These are phyloP conservation scores for Paraphoma chrysanthemicola DNA, from an alignment of 2,329 filamentous ascomycete species.

Conservation along the genomic window DNA sequence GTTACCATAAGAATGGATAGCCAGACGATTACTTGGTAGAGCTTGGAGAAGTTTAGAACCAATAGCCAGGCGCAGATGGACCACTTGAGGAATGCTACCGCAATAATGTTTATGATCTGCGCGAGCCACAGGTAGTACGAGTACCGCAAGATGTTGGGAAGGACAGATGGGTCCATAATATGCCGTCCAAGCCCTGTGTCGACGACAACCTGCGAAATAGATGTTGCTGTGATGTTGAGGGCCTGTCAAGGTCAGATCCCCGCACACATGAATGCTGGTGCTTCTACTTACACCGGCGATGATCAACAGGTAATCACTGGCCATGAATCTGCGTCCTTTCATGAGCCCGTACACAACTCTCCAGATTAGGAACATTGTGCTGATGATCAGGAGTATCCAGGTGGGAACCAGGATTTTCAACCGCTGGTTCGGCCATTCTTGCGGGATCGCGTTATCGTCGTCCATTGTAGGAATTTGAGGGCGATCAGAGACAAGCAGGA, in stretches of 20 bases:
- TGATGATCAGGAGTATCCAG: conserved; percentile 27
- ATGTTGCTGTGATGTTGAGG: conserved; percentile 24
- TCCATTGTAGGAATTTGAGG: neutral
- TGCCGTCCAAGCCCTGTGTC: conserved; percentile 29
- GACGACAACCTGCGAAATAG: conserved; percentile 18
- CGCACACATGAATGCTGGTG: conserved; percentile 1
- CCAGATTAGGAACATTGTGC: conserved; percentile 31
- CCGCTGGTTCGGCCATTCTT: conserved; percentile 32
- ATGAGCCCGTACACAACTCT: conserved; percentile 29
- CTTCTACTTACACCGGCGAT: conserved; percentile 28
- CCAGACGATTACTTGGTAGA: conserved; percentile 32
- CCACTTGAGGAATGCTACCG: conserved; percentile 37
- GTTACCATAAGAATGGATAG: conserved; percentile 31
- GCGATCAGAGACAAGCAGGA: conserved; percentile 1
- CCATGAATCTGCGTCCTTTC: conserved; percentile 27
- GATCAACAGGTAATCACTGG: conserved; percentile 35
- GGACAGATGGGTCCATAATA: conserved; percentile 29
- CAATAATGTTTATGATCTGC: conserved; percentile 36
- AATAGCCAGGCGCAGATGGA: conserved; percentile 40
- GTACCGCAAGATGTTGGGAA: conserved; percentile 22
- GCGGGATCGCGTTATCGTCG: conserved; percentile 17
- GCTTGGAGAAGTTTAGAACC: conserved; percentile 26
- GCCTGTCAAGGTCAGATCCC: conserved; percentile 15
- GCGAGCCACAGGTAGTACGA: conserved; percentile 31
- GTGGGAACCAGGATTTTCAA: conserved; percentile 26